Percentiles rank a stretch among this genome's conserved stretches.
Evolutionary conservation across 192 early-diverging fungal genomes (phyloP).

Genomic region (Backusella parvicylindrica): DNA sequence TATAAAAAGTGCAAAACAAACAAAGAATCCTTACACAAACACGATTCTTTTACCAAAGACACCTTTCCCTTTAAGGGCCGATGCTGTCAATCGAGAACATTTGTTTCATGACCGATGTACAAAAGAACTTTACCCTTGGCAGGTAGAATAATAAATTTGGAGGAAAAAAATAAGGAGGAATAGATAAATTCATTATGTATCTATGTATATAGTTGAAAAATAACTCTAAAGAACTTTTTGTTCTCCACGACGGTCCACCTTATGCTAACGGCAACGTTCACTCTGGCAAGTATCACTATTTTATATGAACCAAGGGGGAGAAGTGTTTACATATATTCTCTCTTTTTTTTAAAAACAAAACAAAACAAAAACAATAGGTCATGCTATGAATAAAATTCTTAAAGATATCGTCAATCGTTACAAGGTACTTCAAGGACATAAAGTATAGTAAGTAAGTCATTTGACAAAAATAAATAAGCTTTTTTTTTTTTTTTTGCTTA

Average conservation of each 20-base stretch:
- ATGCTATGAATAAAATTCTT: slow-evolving; percentile 80
- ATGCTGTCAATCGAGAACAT: slow-evolving; percentile 57
- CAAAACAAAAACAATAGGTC: no score
- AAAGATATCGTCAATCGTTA: slow-evolving; percentile 80
- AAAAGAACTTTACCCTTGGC: slow-evolving; percentile 66
- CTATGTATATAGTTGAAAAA: slow-evolving; percentile 43
- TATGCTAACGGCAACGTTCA: slow-evolving; percentile 79
- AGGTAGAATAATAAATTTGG: slow-evolving; percentile 41
- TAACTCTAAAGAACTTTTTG: slow-evolving; percentile 64
- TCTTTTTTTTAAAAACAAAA: no score
- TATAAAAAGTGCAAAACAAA: neutral
- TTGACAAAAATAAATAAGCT: neutral
- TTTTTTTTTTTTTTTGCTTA: neutral
- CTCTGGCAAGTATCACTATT: slow-evolving; percentile 36
- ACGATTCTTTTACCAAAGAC: slow-evolving; percentile 74
- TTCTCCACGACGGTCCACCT: slow-evolving; percentile 80
- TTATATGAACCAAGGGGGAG: neutral
- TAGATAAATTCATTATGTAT: neutral
- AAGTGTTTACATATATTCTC: neutral
- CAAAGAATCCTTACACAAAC: slow-evolving; percentile 43
- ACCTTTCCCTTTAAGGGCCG: slow-evolving; percentile 60
- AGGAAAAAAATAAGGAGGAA: neutral
- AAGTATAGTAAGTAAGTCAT: slow-evolving; percentile 55
- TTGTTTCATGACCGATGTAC: slow-evolving; percentile 60
- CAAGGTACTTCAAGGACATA: slow-evolving; percentile 65